phyloP scores from a whole-genome alignment of 2,329 filamentous ascomycete genomes.

The Fusarium gaditjirri region DNA sequence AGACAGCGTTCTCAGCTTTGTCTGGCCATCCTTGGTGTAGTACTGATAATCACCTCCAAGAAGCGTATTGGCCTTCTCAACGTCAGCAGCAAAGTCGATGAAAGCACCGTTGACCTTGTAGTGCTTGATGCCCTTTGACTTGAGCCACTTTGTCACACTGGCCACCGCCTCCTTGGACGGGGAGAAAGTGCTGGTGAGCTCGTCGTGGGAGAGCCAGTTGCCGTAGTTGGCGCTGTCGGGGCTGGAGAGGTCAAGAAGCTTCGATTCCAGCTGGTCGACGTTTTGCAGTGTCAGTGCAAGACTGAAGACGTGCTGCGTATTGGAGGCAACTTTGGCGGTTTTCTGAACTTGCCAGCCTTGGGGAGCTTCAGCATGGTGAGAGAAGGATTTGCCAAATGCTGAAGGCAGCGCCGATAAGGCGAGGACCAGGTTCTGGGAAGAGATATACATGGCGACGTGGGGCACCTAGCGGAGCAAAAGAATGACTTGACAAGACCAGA shows the following conservation, averaged over 20 bases:
- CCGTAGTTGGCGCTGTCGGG: conserved; percentile 28
- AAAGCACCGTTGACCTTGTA: conserved; percentile 27
- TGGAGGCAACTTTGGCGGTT: background rate
- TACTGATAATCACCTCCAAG: conserved; percentile 23
- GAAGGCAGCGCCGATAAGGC: conserved; percentile 10
- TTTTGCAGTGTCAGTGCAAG: conserved; percentile 30
- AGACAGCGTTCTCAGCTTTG: conserved; percentile 25
- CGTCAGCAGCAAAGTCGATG: conserved; percentile 27
- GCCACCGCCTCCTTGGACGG: conserved; percentile 15
- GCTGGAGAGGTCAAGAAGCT: conserved; percentile 27
- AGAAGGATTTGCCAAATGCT: conserved; percentile 15
- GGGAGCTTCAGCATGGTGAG: conserved; percentile 6
- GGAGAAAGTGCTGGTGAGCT: background rate
- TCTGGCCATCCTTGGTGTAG: conserved; percentile 23
- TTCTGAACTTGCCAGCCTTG: conserved; percentile 18
- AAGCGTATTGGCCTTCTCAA: conserved; percentile 7
- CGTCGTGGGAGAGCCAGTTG: conserved; percentile 23
- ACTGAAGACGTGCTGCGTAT: conserved; percentile 26
- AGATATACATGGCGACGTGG: conserved; percentile 12
- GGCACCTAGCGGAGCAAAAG: background rate
- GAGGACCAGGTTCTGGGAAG: conserved; percentile 4
- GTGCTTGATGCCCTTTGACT: conserved; percentile 25
- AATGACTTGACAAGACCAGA: background rate
- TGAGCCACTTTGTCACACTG: conserved; percentile 28
- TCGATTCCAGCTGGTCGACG: conserved; percentile 24